Evolutionary conservation across 2,329 filamentous ascomycete genomes (phyloP), one percentile per base, ranked within the genome.

Genomic region (Penicillium occitanis): DNA sequence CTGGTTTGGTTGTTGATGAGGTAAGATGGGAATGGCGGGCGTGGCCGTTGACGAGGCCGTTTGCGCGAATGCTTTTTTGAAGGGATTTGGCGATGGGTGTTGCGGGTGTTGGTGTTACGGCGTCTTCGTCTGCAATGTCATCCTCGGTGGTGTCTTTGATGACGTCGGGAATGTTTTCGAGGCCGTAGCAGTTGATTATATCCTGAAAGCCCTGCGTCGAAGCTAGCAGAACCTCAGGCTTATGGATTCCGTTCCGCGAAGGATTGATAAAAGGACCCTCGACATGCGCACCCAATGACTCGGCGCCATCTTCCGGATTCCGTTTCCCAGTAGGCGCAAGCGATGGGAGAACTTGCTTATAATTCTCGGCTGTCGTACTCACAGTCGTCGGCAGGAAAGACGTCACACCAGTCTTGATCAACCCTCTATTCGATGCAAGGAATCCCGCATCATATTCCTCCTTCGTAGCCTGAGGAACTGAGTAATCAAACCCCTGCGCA

Each of bases 401-500:
- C 6, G 93, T 97, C 50, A 97, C 92, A 58, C 93, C 93, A 1
- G 91, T 96, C 71, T 86, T 81, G 35, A 93, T 84, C 62, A 97
- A 83, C 35, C 86, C 84, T 70, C 83, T 86, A 78, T 95, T 95
- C 68, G 94, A 84, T 66, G 87, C 83, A 69, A 83, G 83, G 60
- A 97, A 81, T n/a, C 87, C 88, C 76, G 91, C 90, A 66, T 86
- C 86, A 73, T 96, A 97, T 61, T 85, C 83, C 35, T 83, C 79
- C 78, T 86, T 87, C 72, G 90, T 87, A 17, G 88, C 77, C 40
- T 78, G 84, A n/a, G 91, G 87, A 10, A 92, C 83, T 0, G 92
- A 95, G 77, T 96, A 97, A 81, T 97, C 94, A 82, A 97, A 96
- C 65, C 93, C 93, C 73, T 93, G 94, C 10, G 91, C 93, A 58